These are phyloP conservation scores for Basidioascus undulatus DNA, from an alignment of 768 basidiomycete species.

Conservation along the genomic window DNA sequence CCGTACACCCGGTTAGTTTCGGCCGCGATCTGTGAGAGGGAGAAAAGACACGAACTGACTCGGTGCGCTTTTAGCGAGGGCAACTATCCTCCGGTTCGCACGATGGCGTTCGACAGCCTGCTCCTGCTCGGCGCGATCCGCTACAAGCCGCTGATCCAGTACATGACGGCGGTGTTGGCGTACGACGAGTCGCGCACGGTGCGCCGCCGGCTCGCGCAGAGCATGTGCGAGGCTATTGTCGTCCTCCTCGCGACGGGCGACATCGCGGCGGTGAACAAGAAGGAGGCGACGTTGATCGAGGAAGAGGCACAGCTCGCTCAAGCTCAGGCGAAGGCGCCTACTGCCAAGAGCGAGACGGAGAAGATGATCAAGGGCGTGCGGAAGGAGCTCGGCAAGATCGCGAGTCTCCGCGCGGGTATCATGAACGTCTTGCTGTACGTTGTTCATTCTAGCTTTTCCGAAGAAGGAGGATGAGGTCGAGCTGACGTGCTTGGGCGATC, in stretches of 20 bases:
- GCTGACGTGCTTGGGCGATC: neutral
- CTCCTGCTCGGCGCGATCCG: slow-evolving; percentile 58
- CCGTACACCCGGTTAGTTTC: slow-evolving; percentile 55
- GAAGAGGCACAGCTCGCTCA: slow-evolving; percentile 37
- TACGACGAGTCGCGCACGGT: slow-evolving; percentile 61
- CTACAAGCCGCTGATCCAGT: slow-evolving; percentile 49
- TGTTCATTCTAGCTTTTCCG: neutral
- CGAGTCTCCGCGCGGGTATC: slow-evolving; percentile 41
- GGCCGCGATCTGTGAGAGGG: neutral
- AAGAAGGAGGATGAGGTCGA: slow-evolving; percentile 3
- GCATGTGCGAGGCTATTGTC: slow-evolving; percentile 63
- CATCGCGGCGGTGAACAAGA: slow-evolving; percentile 55
- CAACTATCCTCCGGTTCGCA: slow-evolving; percentile 72
- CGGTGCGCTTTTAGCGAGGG: slow-evolving; percentile 42
- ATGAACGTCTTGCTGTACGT: slow-evolving; percentile 60
- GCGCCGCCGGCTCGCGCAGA: slow-evolving; percentile 65
- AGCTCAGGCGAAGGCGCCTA: slow-evolving; percentile 38
- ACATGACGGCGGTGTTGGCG: slow-evolving; percentile 63
- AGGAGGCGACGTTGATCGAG: slow-evolving; percentile 56
- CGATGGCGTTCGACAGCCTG: slow-evolving; percentile 81
- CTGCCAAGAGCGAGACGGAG: slow-evolving; percentile 58
- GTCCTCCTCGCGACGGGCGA: slow-evolving; percentile 73
- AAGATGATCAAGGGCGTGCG: slow-evolving; percentile 62
- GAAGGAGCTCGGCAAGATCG: slow-evolving; percentile 66
- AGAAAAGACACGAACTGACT: neutral